phyloP scores from a whole-genome alignment of 768 basidiomycete genomes.

The Pleurotus giganteus region DNA sequence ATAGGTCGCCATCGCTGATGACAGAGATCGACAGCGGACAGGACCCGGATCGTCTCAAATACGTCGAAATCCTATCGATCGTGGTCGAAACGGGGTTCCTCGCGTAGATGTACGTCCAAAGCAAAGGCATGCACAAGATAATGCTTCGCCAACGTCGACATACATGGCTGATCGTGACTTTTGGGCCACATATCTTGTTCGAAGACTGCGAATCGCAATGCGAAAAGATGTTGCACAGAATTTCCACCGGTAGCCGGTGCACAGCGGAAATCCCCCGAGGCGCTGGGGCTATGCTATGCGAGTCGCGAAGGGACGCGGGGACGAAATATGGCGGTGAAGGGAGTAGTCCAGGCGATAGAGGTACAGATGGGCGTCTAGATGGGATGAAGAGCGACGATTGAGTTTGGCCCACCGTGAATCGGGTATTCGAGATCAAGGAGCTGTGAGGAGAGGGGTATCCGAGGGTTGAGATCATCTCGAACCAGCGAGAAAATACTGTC shows the following conservation, averaged over 20 bases:
- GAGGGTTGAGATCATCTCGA: background rate
- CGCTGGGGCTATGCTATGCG: background rate
- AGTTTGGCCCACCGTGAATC: background rate
- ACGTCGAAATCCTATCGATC: background rate
- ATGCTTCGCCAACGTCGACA: constrained; percentile 1
- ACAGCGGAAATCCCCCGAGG: background rate
- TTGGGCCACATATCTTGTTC: background rate
- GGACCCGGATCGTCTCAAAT: background rate
- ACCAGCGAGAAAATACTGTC: background rate
- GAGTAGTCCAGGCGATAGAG: background rate
- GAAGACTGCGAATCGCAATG: background rate
- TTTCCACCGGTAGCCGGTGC: background rate
- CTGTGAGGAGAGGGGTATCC: background rate
- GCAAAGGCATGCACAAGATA: constrained; percentile 1
- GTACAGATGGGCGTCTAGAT: background rate
- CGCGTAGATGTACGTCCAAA: background rate
- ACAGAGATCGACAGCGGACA: background rate
- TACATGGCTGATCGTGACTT: constrained; percentile 3
- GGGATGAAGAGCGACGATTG: background rate
- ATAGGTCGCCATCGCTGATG: background rate
- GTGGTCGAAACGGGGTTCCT: background rate
- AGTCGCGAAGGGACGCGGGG: background rate
- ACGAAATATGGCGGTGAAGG: background rate
- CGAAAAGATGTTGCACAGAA: background rate
- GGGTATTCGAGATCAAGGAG: background rate